These are phyloP conservation scores for Spatholobus suberectus DNA, from an alignment of 306 rosid genomes.

Conservation along the genomic window DNA sequence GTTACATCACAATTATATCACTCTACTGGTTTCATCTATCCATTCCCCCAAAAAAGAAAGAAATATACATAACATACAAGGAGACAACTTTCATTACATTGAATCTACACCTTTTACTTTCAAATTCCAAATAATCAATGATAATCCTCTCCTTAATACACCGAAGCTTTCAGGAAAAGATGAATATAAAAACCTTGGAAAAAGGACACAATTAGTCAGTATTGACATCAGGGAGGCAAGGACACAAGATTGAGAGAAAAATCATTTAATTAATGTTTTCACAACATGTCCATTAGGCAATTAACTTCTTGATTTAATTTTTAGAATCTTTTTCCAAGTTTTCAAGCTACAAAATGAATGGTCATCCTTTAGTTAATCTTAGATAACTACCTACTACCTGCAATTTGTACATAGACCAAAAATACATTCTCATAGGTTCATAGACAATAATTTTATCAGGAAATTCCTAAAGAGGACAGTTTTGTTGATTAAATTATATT, in stretches of 20 bases:
- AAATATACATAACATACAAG: neutral
- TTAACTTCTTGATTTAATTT: neutral
- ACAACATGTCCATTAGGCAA: neutral
- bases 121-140: slow-evolving; percentile 26
- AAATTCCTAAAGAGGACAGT: neutral
- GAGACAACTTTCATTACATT: neutral
- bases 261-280: neutral
- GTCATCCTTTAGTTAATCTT: neutral
- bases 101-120: neutral
- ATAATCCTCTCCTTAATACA: slow-evolving; percentile 6
- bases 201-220: no score
- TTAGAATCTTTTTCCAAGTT: neutral
- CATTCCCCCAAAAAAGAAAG: slow-evolving; percentile 3
- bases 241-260: slow-evolving; percentile 11
- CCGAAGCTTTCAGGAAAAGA: neutral
- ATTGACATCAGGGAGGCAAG: neutral
- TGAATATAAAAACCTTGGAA: neutral
- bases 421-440: slow-evolving; percentile 13
- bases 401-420: neutral
- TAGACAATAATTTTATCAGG: slow-evolving; percentile 33
- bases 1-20: slow-evolving; percentile 14
- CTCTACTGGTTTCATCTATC: neutral
- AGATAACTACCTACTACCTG: neutral
- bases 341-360: neutral
- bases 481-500: neutral